Percentiles rank a stretch among this genome's conserved stretches.
Conservation (phyloP, 2,329 filamentous ascomycete species). For the Penicillium glabrum region DNA sequence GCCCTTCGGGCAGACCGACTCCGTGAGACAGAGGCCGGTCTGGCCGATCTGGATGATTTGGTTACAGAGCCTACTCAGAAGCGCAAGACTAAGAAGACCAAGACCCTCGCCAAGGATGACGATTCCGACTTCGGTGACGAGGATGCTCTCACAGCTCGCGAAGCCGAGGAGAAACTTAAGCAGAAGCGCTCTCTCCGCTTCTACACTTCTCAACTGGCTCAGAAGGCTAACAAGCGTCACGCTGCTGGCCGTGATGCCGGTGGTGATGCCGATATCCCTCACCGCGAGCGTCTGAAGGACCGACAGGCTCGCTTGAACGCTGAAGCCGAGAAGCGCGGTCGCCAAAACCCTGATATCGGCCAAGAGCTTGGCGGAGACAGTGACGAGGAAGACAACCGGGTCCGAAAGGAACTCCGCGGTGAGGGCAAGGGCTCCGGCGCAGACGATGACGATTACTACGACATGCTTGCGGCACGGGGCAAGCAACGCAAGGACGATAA, state of each 20-base stretch:
- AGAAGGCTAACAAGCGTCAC: slow-evolving; percentile 82
- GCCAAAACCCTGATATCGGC: slow-evolving; percentile 60
- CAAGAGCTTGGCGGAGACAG: slow-evolving; percentile 70
- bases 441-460: slow-evolving; percentile 69
- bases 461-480: slow-evolving; percentile 69
- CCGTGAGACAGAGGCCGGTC: slow-evolving; percentile 64
- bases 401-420: slow-evolving; percentile 52
- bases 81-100: slow-evolving; percentile 40
- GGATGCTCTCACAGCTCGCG: slow-evolving; percentile 70
- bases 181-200: slow-evolving; percentile 93
- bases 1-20: slow-evolving; percentile 55
- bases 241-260: slow-evolving; percentile 63
- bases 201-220: slow-evolving; percentile 96
- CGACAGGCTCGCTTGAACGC: slow-evolving; percentile 80
- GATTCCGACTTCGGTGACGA: slow-evolving; percentile 95
- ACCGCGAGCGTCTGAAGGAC: slow-evolving; percentile 84
- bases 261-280: slow-evolving; percentile 63
- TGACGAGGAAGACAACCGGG: slow-evolving; percentile 62
- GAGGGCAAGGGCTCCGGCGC: slow-evolving; percentile 37
- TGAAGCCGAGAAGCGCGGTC: slow-evolving; percentile 83
- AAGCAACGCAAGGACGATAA: slow-evolving; percentile 67
- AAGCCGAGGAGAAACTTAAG: slow-evolving; percentile 81
- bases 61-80: slow-evolving; percentile 49
- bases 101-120: slow-evolving; percentile 45
- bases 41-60: slow-evolving; percentile 70